Evolutionary conservation across 2,329 filamentous ascomycete species (phyloP), one percentile per base, ranked within the genome.

Genomic region (Didymella sp.): DNA sequence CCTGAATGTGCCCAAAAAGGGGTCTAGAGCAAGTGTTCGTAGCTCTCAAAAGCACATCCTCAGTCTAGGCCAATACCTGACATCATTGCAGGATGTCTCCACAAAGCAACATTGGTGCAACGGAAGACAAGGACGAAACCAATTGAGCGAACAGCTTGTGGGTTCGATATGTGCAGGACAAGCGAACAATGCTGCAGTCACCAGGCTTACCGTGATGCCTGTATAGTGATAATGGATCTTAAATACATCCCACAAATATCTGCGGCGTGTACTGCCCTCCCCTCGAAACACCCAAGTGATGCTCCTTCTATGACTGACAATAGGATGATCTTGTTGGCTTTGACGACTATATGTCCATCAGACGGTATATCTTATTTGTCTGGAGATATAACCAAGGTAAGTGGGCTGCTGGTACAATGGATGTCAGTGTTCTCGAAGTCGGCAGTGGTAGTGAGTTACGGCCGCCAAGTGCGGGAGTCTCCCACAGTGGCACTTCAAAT

Each of bases 381-480:
- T 8, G 6, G 33, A 19, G n/a, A 5, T 40, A 12, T 4, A 11
- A 40, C 21, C n/a, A n/a, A n/a, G 13, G 19, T 15, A 5, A 24
- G 37, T 6, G 21, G 22, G 19, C 6, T 40, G 33, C 37, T 15
- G 22, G 37, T 12, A 24, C 1, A 24, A 4, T 12, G 21, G 6
- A 13, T 38, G 17, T 38, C 17, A 19, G 9, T 24, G 28, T 33
- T 28, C 44, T 51, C 31, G 17, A 17, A 25, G 7, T 30, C n/a
- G n/a, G n/a, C 25, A 17, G 37, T 35, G 9, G 31, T 35, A n/a
- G 25, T 4, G 17, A 22, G 27, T 54, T 40, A 27, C 41, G 25
- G 46, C 45, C 19, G 47, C 53, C 41, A 43, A 35, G 33, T 46
- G 46, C 46, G 40, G 46, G 30, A 44, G 52, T 40, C 38, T 45